Evolutionary conservation across 768 basidiomycete species (phyloP), one percentile per base, ranked within the genome.

Genomic region (Saitozyma sp.): DNA sequence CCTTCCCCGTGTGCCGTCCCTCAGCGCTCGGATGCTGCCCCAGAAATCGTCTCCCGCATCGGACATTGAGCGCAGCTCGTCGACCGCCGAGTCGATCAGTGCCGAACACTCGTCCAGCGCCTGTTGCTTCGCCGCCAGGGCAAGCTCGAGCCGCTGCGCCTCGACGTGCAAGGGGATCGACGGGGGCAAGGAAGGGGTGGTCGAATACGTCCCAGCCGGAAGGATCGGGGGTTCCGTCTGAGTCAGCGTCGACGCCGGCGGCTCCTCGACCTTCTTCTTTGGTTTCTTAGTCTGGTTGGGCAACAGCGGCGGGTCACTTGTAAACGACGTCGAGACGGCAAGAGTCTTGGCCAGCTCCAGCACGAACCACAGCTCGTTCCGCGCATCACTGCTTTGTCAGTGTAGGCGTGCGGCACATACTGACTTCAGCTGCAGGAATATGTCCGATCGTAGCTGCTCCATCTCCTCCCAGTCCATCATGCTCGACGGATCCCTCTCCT

Each of bases 351-450:
- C 72, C 1, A 76, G 62, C 58, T 76, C 75, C 10, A 74, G 62
- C 2, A 66, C 66, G 37, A 65, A 74, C 75, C 75, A 76, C 8
- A 76, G 61, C 61, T 76, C 75, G 48, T 76, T 76, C 7, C 75
- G 68, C 14, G 72, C 70, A 20, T 66, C 66, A 65, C 71, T 73
- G 61, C 4, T 14, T 9, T n/a, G 29, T 59, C 43, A 59, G 50
- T 9, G 6, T 50, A 19, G 37, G 45, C 6, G 19, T 8, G 1
- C 10, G 29, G 17, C 10, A 48, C 43, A 13, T n/a, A 67, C 74
- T 48, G 43, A 75, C 74, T 75, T 75, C 38, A 75, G 58, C 49
- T 75, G 71, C 10, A 57, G 42, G 46, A 58, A 67, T 11, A 75
- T 56, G 14, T 71, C 67, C 9, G 59, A 54, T 6, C 74, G 67